phyloP scores from a whole-genome alignment of 179 eudicot genomes.

The Drosera spatulata region DNA sequence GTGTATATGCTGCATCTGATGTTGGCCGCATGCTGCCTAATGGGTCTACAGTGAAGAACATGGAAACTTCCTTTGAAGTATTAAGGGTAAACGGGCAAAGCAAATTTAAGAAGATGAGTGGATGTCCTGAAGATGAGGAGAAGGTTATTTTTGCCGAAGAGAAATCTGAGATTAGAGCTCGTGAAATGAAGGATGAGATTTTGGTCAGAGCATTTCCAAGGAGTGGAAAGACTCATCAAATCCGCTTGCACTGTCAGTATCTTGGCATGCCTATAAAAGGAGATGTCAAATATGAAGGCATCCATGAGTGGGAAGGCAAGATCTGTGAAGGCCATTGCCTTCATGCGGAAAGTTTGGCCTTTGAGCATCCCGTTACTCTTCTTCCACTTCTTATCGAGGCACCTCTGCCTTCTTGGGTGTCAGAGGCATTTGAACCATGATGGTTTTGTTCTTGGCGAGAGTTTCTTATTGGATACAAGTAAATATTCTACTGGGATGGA shows the following conservation, averaged over 20 bases:
- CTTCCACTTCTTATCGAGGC: constrained; percentile 43
- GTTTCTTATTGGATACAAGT: too few species aligned
- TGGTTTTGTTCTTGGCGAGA: background rate
- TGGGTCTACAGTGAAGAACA: constrained; percentile 68
- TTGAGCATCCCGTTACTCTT: constrained; percentile 87
- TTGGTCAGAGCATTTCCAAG: constrained; percentile 73
- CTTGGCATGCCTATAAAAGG: constrained; percentile 85
- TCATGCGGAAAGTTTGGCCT: constrained; percentile 84
- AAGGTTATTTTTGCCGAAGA: constrained; percentile 42
- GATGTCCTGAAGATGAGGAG: constrained; percentile 14
- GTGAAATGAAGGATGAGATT: constrained; percentile 42
- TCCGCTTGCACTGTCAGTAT: constrained; percentile 92
- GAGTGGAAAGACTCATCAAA: constrained; percentile 98
- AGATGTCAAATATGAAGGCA: constrained; percentile 93
- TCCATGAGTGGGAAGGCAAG: constrained; percentile 71
- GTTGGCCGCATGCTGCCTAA: constrained; percentile 72
- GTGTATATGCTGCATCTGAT: constrained; percentile 79
- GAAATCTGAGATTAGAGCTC: constrained; percentile 25
- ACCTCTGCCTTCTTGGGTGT: constrained; percentile 80
- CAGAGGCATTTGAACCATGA: constrained; percentile 13
- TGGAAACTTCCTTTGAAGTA: constrained; percentile 74
- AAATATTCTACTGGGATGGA: too few species aligned
- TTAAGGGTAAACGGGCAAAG: constrained; percentile 46
- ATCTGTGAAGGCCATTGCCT: constrained; percentile 61
- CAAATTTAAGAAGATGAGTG: constrained; percentile 14